phyloP scores from a whole-genome alignment of 495 filamentous ascomycete species.

The Trypethelium eluteriae region DNA sequence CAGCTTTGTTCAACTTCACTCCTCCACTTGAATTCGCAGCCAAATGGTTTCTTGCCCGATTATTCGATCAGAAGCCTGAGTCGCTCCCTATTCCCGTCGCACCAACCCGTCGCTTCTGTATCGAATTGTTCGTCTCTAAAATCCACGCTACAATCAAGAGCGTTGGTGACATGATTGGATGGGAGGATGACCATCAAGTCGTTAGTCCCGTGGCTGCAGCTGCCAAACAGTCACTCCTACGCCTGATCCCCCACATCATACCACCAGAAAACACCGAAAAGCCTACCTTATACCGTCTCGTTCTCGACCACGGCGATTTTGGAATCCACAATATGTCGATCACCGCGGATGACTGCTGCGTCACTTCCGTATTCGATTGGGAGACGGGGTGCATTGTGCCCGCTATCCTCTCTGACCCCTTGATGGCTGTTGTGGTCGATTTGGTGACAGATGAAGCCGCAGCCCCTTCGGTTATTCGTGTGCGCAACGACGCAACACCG shows the following conservation, averaged over 20 bases:
- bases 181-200: constrained; percentile 31
- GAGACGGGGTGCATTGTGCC: constrained; percentile 34
- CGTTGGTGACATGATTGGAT: constrained; percentile 36
- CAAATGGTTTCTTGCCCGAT: constrained; percentile 27
- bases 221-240: constrained; percentile 34
- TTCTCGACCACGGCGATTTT: constrained; percentile 38
- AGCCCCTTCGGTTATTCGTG: constrained; percentile 25
- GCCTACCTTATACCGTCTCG: constrained; percentile 30
- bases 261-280: constrained; percentile 24
- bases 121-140: constrained; percentile 33
- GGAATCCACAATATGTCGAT: constrained; percentile 36
- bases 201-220: constrained; percentile 33
- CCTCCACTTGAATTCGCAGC: constrained; percentile 21
- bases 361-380: constrained; percentile 36
- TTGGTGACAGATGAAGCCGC: constrained; percentile 32
- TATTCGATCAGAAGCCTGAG: constrained; percentile 29
- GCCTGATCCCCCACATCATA: constrained; percentile 31
- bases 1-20: constrained; percentile 33
- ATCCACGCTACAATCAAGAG: constrained; percentile 35
- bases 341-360: constrained; percentile 23
- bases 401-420: constrained; percentile 35
- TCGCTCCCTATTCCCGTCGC: constrained; percentile 33
- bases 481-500: constrained; percentile 23
- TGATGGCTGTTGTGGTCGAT: constrained; percentile 26
- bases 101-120: constrained; percentile 36